These are phyloP conservation scores for Irpex sp. DNA, from an alignment of 1,284 basidiomycete genomes.

Conservation along the genomic window DNA sequence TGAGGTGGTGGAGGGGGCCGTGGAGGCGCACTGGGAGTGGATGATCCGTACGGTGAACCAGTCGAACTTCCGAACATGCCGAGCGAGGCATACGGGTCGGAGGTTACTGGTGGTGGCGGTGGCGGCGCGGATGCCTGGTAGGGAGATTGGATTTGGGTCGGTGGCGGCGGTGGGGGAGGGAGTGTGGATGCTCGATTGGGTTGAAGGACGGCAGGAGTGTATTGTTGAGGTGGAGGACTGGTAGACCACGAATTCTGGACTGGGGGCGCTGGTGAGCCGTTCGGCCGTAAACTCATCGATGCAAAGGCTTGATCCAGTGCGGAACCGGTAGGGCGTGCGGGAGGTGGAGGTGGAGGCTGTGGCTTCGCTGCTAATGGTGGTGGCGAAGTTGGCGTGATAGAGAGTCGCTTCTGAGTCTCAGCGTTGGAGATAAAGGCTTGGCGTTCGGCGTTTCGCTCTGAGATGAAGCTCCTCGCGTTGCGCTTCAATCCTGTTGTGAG, in stretches of 20 bases:
- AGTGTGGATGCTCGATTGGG: constrained; percentile 25
- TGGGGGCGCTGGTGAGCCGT: constrained; percentile 33
- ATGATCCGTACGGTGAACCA: constrained; percentile 13
- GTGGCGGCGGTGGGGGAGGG: constrained; percentile 21
- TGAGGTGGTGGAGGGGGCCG: constrained; percentile 30
- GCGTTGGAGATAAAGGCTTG: constrained; percentile 65
- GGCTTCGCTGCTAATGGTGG: constrained; percentile 44
- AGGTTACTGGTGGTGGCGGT: constrained; percentile 20
- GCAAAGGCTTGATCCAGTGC: constrained; percentile 50
- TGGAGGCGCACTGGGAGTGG: constrained; percentile 18
- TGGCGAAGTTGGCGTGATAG: constrained; percentile 38
- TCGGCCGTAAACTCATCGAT: constrained; percentile 42
- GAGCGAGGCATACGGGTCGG: constrained; percentile 54
- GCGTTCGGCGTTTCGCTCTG: constrained; percentile 67
- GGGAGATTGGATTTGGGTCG: constrained; percentile 27
- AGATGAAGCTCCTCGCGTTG: constrained; percentile 63
- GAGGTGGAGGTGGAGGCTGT: constrained; percentile 43
- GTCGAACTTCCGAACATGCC: constrained; percentile 37
- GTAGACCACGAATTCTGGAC: constrained; percentile 14
- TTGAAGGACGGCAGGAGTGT: constrained; percentile 24
- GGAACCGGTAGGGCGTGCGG: constrained; percentile 29
- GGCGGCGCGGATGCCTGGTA: constrained; percentile 28
- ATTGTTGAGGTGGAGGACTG: constrained; percentile 7
- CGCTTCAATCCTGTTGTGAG: constrained; percentile 58
- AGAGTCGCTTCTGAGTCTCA: constrained; percentile 66